A percentile compares a stretch with the other conserved stretches of the same genome.
Conservation (phyloP, 805 yeast species). For the Yamadazyma phyllophila region DNA sequence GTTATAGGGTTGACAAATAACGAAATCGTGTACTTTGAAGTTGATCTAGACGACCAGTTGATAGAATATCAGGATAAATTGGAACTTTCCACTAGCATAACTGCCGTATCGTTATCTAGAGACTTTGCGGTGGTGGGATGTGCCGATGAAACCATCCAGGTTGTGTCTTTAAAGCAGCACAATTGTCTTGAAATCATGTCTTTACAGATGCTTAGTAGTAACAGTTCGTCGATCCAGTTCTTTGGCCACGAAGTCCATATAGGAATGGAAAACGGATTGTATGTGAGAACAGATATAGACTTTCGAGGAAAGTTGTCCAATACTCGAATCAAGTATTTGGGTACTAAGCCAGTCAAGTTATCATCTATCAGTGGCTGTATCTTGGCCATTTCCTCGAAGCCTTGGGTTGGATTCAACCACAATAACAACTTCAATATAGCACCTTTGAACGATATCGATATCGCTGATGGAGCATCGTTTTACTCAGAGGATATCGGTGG, state of each 20-base stretch:
- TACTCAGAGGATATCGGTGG: conserved; percentile 58
- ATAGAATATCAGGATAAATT: conserved; percentile 66
- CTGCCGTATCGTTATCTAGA: conserved; percentile 39
- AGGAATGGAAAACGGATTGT: conserved; percentile 84
- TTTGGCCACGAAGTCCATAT: conserved; percentile 50
- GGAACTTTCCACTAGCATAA: conserved; percentile 46
- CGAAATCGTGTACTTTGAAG: conserved; percentile 80
- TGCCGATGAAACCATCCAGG: conserved; percentile 65
- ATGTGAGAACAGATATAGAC: conserved; percentile 60
- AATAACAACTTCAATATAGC: conserved; percentile 23
- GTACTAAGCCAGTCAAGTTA: conserved; percentile 60
- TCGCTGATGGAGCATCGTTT: conserved; percentile 52
- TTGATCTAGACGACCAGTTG: conserved; percentile 61
- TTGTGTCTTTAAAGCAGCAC: conserved; percentile 60
- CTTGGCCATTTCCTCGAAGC: conserved; percentile 50
- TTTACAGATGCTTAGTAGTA: conserved; percentile 63
- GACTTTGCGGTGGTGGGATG: conserved; percentile 67
- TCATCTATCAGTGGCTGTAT: conserved; percentile 36
- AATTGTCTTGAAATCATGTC: conserved; percentile 59
- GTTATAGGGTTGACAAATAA: conserved; percentile 68
- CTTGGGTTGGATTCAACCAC: conserved; percentile 56
- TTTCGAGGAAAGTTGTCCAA: conserved; percentile 58
- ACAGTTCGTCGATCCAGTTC: conserved; percentile 27
- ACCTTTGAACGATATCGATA: conserved; percentile 45
- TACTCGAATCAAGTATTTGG: conserved; percentile 69